A percentile compares a stretch with the other conserved stretches of the same genome.
Evolutionary conservation across 225 moss, liverwort and hornwort species (phyloP).

Genomic region (Pseudisothecium myosuroides): DNA sequence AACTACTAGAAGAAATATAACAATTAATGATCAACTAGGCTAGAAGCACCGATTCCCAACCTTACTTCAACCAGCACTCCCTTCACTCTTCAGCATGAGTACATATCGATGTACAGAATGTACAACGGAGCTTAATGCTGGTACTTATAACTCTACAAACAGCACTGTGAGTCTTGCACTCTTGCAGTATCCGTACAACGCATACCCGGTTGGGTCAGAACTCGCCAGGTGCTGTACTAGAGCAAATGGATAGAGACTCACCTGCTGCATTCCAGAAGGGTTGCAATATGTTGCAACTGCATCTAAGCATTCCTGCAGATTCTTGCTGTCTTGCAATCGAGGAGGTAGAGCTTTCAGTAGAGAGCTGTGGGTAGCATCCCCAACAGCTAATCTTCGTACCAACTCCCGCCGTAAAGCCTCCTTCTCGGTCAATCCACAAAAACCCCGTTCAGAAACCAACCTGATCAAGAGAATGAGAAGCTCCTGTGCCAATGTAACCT

Average conservation of each 20-base stretch:
- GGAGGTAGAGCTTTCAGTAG: constrained; percentile 76
- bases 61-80: not conserved
- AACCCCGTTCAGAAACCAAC: constrained; percentile 73
- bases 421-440: constrained; percentile 69
- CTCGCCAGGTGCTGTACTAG: not conserved
- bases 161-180: not conserved
- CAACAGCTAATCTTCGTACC: constrained; percentile 75
- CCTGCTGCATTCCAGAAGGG: constrained; percentile 94
- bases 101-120: not conserved
- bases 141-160: not conserved
- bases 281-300: constrained; percentile 72
- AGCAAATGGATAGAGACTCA: not conserved
- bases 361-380: constrained; percentile 72
- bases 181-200: not conserved
- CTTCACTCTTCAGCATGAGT: not conserved
- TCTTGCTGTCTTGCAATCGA: constrained; percentile 59
- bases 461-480: constrained; percentile 70
- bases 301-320: constrained; percentile 69
- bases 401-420: constrained; percentile 73
- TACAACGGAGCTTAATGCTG: not conserved
- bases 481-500: constrained; percentile 69
- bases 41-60: not conserved
- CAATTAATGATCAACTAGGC: not conserved
- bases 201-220: not conserved
- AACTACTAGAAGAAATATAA: not conserved